Evolutionary conservation across 2,329 filamentous ascomycete genomes (phyloP).

Genomic region (Microcera coccophila): DNA sequence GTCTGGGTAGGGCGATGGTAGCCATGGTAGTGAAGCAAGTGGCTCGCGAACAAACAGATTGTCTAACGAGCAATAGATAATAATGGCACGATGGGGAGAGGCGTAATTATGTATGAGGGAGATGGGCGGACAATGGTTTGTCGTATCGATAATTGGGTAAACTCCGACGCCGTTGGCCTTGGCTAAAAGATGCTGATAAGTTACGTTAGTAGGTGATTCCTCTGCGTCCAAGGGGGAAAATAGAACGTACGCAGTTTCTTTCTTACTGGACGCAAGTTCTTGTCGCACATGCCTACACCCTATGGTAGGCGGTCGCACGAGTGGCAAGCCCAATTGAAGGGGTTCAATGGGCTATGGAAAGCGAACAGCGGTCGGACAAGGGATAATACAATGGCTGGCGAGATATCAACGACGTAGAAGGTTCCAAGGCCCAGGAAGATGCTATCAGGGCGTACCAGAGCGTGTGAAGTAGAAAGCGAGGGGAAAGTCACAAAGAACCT

Average conservation of each 20-base stretch:
- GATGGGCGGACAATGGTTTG: not conserved
- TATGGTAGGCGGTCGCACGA: constrained; percentile 13
- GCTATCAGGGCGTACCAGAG: not conserved
- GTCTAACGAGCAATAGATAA: constrained; percentile 5
- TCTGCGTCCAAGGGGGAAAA: constrained; percentile 13
- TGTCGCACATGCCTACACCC: constrained; percentile 22
- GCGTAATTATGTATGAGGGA: not conserved
- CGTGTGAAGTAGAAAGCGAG: not conserved
- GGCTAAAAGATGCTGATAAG: constrained; percentile 16
- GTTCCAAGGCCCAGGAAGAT: not conserved
- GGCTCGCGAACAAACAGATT: not conserved
- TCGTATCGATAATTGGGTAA: not conserved
- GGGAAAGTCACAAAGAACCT: not conserved
- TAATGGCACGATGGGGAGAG: constrained; percentile 1
- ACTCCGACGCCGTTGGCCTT: constrained; percentile 12
- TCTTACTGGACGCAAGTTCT: constrained; percentile 14
- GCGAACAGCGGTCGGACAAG: not conserved
- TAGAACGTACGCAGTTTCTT: constrained; percentile 19
- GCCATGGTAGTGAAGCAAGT: constrained; percentile 41
- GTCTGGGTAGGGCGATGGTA: constrained; percentile 51
- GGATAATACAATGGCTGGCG: not conserved
- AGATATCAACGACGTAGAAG: not conserved
- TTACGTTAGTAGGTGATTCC: constrained; percentile 2
- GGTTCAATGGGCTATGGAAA: not conserved
- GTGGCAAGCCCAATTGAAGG: not conserved